These are phyloP conservation scores for Acer yangbiense DNA, from an alignment of 345 rosid species.

Conservation along the genomic window DNA sequence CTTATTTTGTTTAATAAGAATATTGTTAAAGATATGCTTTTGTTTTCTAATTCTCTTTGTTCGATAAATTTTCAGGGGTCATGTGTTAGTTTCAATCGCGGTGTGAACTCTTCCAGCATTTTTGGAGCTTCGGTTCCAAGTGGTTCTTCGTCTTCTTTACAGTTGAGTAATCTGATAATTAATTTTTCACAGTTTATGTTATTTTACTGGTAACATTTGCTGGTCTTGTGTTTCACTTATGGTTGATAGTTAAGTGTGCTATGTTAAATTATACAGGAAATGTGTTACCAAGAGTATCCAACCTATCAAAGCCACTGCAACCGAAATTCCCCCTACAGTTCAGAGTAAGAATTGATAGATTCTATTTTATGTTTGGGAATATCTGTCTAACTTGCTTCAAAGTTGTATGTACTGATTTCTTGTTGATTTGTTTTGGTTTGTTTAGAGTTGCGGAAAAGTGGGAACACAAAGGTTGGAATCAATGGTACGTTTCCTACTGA, in stretches of 20 bases:
- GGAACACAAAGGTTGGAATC: slow-evolving; percentile 83
- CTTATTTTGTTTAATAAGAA: not conserved
- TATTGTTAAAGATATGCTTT: not conserved
- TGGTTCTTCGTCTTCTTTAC: slow-evolving; percentile 44
- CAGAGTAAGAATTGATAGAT: slow-evolving; percentile 46
- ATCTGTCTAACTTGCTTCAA: not conserved
- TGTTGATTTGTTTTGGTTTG: slow-evolving; percentile 10
- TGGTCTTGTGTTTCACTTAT: not conserved
- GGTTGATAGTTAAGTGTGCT: not conserved
- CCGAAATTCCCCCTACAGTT: slow-evolving; percentile 61
- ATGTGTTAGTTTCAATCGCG: slow-evolving; percentile 39
- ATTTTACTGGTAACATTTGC: not conserved
- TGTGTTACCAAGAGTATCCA: slow-evolving; percentile 46
- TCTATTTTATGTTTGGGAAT: not conserved
- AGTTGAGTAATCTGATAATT: slow-evolving; percentile 47
- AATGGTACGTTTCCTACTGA: slow-evolving; percentile 60
- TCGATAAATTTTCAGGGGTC: slow-evolving; percentile 37
- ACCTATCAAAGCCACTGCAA: slow-evolving; percentile 82
- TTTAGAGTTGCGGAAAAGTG: slow-evolving; percentile 53
- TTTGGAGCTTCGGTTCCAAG: slow-evolving; percentile 52
- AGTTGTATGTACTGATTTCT: slow-evolving; percentile 19
- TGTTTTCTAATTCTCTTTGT: not conserved
- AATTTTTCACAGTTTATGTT: not conserved
- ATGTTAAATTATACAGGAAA: slow-evolving; percentile 35
- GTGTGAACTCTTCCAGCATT: slow-evolving; percentile 40